These are phyloP conservation scores for Acacia confusa DNA, from an alignment of 306 rosid species.

Conservation along the genomic window DNA sequence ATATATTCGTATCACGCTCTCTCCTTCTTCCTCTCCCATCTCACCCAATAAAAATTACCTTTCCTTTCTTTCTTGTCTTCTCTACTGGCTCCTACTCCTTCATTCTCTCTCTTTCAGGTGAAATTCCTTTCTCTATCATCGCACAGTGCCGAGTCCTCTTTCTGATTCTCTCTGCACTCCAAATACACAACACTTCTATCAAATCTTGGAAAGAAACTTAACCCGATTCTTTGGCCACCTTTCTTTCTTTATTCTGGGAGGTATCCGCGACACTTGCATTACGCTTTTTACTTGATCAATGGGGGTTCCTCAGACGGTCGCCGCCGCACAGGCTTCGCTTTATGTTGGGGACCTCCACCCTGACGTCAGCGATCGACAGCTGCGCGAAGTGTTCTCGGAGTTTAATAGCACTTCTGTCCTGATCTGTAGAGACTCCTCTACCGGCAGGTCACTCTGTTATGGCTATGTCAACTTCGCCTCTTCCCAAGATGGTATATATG, in stretches of 20 bases:
- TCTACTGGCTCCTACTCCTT: not conserved
- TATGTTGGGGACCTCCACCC: slow-evolving; percentile 69
- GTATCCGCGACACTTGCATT: not conserved
- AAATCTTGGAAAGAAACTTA: slow-evolving; percentile 14
- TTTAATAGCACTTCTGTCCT: slow-evolving; percentile 46
- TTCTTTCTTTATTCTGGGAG: not conserved
- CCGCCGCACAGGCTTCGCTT: slow-evolving; percentile 36
- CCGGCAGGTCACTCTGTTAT: slow-evolving; percentile 57
- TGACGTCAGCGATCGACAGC: slow-evolving; percentile 44
- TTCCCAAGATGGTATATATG: slow-evolving; percentile 44
- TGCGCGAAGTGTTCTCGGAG: slow-evolving; percentile 42
- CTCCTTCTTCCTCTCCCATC: not conserved
- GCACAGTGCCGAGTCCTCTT: not conserved
- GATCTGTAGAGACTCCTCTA: slow-evolving; percentile 46
- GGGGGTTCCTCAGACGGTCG: slow-evolving; percentile 42
- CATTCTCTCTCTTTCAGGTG: not conserved
- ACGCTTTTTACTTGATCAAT: slow-evolving; percentile 24
- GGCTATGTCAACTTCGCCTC: slow-evolving; percentile 58
- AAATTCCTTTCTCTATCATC: not conserved
- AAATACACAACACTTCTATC: not conserved
- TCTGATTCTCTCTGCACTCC: not conserved
- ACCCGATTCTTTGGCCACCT: not conserved
- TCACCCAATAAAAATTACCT: slow-evolving; percentile 1
- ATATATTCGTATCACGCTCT: slow-evolving; percentile 9
- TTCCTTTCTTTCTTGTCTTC: not conserved